Evolutionary conservation across 2,329 filamentous ascomycete genomes (phyloP), one percentile per base, ranked within the genome.

Genomic region (Chaetomium strumarium): DNA sequence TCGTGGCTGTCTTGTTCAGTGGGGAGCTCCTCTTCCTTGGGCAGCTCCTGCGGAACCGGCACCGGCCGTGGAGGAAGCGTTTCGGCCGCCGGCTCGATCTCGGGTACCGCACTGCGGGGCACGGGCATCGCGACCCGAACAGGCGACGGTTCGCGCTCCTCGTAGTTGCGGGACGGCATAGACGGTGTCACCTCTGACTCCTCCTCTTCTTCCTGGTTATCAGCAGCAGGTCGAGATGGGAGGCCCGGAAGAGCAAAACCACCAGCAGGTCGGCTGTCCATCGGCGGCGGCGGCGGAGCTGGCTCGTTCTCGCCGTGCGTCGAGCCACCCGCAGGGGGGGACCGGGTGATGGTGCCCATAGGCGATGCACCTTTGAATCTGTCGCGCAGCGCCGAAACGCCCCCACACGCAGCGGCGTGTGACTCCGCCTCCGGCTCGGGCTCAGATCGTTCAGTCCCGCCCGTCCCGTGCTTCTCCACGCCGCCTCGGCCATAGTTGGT

Each of bases 71-170:
- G 74, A 2, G 80, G 73, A 16, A 63, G 55, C 2, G 48, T 58
- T 42, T 62, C 53, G 2, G 24, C 49, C 7, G 60, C 37, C 4
- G 80, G 76, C 61, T 85, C 75, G 16, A 78, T 58, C 30, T 79
- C 75, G 5, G 75, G 72, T 51, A 75, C 75, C 3, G 76, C 72
- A 47, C 77, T 80, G 52, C 87, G 86, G 46, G 82, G 77, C 51
- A 97, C 86, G 3, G 93, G 93, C 69, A 92, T 85, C 13, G 91
- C 90, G 60, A 97, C 80, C 46, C 86, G 87, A 57, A 95, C 85
- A 7, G 92, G 92, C 1, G 89, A 96, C 43, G 79, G 78, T 57
- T 76, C 77, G 46, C 57, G 60, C 31, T 59, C 55, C 36, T 70
- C 71, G 57, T 63, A 69, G 46, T 54, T 60, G 31, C 59, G 59